Conservation (phyloP, 805 yeast species). For the Jamesozyma jinghongensis region DNA sequence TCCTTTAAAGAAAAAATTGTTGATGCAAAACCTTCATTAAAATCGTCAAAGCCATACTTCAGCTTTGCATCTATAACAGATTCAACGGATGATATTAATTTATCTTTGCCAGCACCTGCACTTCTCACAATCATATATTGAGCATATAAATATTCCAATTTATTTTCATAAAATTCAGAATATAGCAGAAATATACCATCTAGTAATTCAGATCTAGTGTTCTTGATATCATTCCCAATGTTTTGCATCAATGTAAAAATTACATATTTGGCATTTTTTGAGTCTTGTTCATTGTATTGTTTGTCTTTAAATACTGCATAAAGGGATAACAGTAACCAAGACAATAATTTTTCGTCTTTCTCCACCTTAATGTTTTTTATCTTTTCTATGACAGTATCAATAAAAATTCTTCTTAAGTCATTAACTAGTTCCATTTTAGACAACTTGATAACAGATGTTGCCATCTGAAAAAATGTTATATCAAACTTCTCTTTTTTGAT, state of each 20-base stretch:
- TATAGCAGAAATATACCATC: slow-evolving; percentile 26
- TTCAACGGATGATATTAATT: slow-evolving; percentile 18
- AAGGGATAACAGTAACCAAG: slow-evolving; percentile 31
- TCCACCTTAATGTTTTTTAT: not conserved
- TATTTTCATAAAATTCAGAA: slow-evolving; percentile 9
- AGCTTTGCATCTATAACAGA: slow-evolving; percentile 7
- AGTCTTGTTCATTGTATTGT: not conserved
- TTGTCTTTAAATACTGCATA: slow-evolving; percentile 11
- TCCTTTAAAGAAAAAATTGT: slow-evolving; percentile 10
- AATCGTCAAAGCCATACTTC: slow-evolving; percentile 2
- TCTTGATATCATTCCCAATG: not conserved
- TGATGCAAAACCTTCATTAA: slow-evolving; percentile 15
- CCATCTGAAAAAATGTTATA: slow-evolving; percentile 8
- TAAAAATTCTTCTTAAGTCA: slow-evolving; percentile 1
- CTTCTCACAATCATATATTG: slow-evolving; percentile 30
- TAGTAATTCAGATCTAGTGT: slow-evolving; percentile 10
- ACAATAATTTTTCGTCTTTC: not conserved
- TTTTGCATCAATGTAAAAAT: not conserved
- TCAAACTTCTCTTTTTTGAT: slow-evolving; percentile 4
- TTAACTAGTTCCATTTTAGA: slow-evolving; percentile 1
- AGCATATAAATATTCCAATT: slow-evolving; percentile 26
- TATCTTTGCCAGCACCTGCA: slow-evolving; percentile 9
- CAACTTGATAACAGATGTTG: slow-evolving; percentile 8
- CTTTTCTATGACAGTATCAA: not conserved
- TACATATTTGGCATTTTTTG: not conserved